Evolutionary conservation across 805 yeast genomes (phyloP).

Genomic region (Kregervanrija fluxuum): DNA sequence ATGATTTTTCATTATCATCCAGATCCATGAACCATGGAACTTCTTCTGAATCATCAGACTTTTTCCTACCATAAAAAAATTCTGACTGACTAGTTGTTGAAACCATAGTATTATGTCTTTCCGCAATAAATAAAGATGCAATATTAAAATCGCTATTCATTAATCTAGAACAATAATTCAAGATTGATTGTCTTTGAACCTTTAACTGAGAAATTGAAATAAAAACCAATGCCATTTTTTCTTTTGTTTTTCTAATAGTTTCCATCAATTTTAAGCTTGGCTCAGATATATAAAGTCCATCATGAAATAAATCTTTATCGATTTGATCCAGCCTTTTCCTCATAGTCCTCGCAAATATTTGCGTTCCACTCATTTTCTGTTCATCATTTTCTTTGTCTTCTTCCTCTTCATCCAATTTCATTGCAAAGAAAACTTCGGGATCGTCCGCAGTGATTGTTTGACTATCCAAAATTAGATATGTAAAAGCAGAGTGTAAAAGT

Average conservation of each 20-base stretch:
- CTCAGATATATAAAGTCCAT: slow-evolving; percentile 27
- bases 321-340: slow-evolving; percentile 37
- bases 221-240: slow-evolving; percentile 30
- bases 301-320: slow-evolving; percentile 26
- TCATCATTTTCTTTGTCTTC: slow-evolving; percentile 31
- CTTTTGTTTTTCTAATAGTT: slow-evolving; percentile 31
- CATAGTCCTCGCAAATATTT: slow-evolving; percentile 42
- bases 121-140: slow-evolving; percentile 43
- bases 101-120: slow-evolving; percentile 31
- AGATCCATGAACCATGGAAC: slow-evolving; percentile 69
- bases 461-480: slow-evolving; percentile 55
- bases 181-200: slow-evolving; percentile 61
- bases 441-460: slow-evolving; percentile 67
- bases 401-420: slow-evolving; percentile 45
- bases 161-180: slow-evolving; percentile 69
- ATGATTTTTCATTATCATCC: slow-evolving; percentile 43
- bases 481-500: slow-evolving; percentile 52
- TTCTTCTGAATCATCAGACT: slow-evolving; percentile 1
- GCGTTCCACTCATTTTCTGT: slow-evolving; percentile 14
- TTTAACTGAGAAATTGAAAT: slow-evolving; percentile 48
- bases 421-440: slow-evolving; percentile 55
- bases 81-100: slow-evolving; percentile 22
- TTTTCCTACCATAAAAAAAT: slow-evolving; percentile 7
- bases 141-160: slow-evolving; percentile 68
- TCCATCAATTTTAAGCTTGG: slow-evolving; percentile 27